phyloP scores from a whole-genome alignment of 2,329 filamentous ascomycete genomes.

The Dactylellina drechsleri region DNA sequence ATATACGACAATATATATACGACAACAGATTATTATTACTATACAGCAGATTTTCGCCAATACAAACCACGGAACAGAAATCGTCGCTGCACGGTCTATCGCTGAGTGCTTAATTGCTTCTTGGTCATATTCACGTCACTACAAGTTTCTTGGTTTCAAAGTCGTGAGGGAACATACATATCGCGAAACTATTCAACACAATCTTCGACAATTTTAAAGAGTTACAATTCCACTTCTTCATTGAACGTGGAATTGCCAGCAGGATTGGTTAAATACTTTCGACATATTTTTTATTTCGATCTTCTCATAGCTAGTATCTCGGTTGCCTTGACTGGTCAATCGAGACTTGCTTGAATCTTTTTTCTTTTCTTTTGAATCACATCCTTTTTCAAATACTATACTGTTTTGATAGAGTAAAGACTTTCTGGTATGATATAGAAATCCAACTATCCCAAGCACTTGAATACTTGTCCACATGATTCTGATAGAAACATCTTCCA shows the following conservation, averaged over 20 bases:
- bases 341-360: slow-evolving; percentile 5
- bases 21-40: slow-evolving; percentile 4
- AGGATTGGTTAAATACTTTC: slow-evolving; percentile 10
- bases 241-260: slow-evolving; percentile 51
- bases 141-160: slow-evolving; percentile 49
- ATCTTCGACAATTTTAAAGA: not conserved
- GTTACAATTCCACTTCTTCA: slow-evolving; percentile 43
- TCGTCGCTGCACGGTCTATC: slow-evolving; percentile 42
- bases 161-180: slow-evolving; percentile 43
- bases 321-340: slow-evolving; percentile 52
- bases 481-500: slow-evolving; percentile 5
- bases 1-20: slow-evolving; percentile 10
- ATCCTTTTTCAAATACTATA: slow-evolving; percentile 16
- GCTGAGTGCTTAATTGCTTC: slow-evolving; percentile 52
- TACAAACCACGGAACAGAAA: slow-evolving; percentile 14
- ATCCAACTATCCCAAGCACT: not conserved
- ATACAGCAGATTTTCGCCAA: slow-evolving; percentile 12
- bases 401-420: slow-evolving; percentile 30
- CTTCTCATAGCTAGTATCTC: slow-evolving; percentile 12
- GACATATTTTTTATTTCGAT: slow-evolving; percentile 3
- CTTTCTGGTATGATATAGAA: slow-evolving; percentile 18
- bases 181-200: slow-evolving; percentile 27
- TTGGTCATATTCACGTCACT: slow-evolving; percentile 48
- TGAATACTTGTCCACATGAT: not conserved
- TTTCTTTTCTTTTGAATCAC: not conserved